Conservation (phyloP, 352 stramenopile genomes). For the Pythium insidiosum region DNA sequence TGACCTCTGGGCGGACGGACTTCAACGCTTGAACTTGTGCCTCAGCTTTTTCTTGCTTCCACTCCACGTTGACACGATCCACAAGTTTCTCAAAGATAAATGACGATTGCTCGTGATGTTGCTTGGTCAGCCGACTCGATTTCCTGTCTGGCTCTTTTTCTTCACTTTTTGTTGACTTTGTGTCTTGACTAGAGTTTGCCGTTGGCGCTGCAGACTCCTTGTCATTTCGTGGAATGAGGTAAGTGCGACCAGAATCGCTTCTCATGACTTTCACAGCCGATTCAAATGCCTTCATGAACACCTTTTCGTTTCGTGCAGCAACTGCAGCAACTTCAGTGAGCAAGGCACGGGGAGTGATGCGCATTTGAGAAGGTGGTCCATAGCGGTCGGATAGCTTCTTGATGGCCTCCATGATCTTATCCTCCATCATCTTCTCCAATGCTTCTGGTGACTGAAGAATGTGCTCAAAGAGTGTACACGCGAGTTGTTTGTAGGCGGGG, state of each 20-base stretch:
- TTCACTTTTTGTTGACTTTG: neutral
- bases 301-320: slow-evolving; percentile 60
- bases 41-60: neutral
- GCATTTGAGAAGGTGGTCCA: slow-evolving; percentile 62
- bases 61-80: neutral
- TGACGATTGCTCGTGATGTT: neutral
- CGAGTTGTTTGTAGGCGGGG: slow-evolving; percentile 65
- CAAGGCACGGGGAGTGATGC: slow-evolving; percentile 71
- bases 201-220: neutral
- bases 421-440: slow-evolving; percentile 81
- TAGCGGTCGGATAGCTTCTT: slow-evolving; percentile 68
- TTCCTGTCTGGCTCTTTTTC: neutral
- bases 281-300: slow-evolving; percentile 68
- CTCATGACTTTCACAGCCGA: slow-evolving; percentile 70
- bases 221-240: slow-evolving; percentile 35
- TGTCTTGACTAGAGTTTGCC: neutral
- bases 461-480: slow-evolving; percentile 57
- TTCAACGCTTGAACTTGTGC: neutral
- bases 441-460: slow-evolving; percentile 76
- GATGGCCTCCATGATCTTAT: slow-evolving; percentile 73
- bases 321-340: slow-evolving; percentile 72
- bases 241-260: slow-evolving; percentile 70
- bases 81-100: neutral
- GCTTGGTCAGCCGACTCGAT: neutral
- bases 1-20: no score